Evolutionary conservation across 2,329 filamentous ascomycete species (phyloP), one percentile per base, ranked within the genome.

Genomic region (Amylocarpus encephaloides): DNA sequence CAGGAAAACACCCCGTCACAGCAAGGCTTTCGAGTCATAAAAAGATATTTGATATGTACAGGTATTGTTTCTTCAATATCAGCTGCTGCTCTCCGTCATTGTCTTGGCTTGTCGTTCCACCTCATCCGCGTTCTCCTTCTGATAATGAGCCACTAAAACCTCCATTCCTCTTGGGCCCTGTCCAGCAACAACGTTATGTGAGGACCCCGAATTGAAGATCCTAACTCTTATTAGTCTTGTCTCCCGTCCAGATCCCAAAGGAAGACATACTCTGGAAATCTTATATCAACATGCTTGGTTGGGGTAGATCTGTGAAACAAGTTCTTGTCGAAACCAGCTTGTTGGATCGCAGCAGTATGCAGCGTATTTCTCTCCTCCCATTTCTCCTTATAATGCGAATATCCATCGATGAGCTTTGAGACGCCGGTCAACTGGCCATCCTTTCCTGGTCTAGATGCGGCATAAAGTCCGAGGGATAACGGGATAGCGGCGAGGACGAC

Each of bases 161-260:
- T 77, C 76, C 59, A 86, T 70, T 62, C 83, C 76, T 43, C 75
- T 76, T 49, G 74, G 67, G 41, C 70, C 69, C 54, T 78, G 77
- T 46, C 83, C 83, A 39, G 83, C 79, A 30, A 75, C 69, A 49
- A 85, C 76, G 62, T 86, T 86, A 67, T 73, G 82, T 13, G 81
- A 81, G 1, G 79, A 79, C 46, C 78, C 77, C 18, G 70, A 67
- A 64, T 85, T 85, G 69, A 86, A 78, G 56, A 77, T 70, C 59
- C 82, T 86, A 62, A 80, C 59, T 12, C 22, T 38, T 12, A 15
- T 12, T 46, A n/a, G 36, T 18, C 34, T 15, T 16, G 9, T 16
- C 38, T n/a, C n/a, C 11, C 38, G 19, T 36, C 6, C 32, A 18
- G 3, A 16, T 19, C 29, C 16, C 26, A 2, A 34, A 13, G 6